Evolutionary conservation across 2,329 filamentous ascomycete genomes (phyloP).

Genomic region (Capronia americana): DNA sequence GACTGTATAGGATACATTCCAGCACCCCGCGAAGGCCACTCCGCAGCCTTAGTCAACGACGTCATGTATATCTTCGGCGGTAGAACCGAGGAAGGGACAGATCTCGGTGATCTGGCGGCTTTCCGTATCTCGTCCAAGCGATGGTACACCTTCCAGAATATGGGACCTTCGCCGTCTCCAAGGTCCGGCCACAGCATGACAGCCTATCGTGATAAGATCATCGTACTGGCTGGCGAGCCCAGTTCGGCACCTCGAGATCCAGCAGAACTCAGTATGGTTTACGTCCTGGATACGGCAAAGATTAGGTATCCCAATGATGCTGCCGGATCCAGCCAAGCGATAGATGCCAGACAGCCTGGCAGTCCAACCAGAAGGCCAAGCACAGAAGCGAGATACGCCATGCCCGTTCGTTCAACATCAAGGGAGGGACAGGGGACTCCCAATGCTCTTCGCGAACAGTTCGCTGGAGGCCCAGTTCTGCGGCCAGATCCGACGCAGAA

Average conservation of each 20-base stretch:
- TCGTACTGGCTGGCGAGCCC: slow-evolving; percentile 92
- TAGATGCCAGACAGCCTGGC: slow-evolving; percentile 48
- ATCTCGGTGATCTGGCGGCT: slow-evolving; percentile 90
- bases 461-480: slow-evolving; percentile 39
- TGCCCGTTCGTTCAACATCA: slow-evolving; percentile 49
- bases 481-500: slow-evolving; percentile 37
- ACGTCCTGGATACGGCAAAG: slow-evolving; percentile 92
- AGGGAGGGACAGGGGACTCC: slow-evolving; percentile 51
- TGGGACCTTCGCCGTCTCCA: slow-evolving; percentile 93
- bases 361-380: slow-evolving; percentile 52
- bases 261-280: slow-evolving; percentile 84
- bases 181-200: slow-evolving; percentile 98
- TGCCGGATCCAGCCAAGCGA: slow-evolving; percentile 47
- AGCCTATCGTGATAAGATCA: slow-evolving; percentile 86
- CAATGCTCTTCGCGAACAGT: slow-evolving; percentile 41
- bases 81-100: slow-evolving; percentile 88
- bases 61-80: slow-evolving; percentile 99
- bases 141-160: slow-evolving; percentile 99
- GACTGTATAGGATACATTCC: slow-evolving; percentile 99
- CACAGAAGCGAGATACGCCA: slow-evolving; percentile 52
- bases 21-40: slow-evolving; percentile 89
- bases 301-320: slow-evolving; percentile 91
- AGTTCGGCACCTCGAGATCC: slow-evolving; percentile 82
- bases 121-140: slow-evolving; percentile 80
- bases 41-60: slow-evolving; percentile 89